phyloP scores from a whole-genome alignment of 1,139 yeast genomes.

The Candida smagusa region DNA sequence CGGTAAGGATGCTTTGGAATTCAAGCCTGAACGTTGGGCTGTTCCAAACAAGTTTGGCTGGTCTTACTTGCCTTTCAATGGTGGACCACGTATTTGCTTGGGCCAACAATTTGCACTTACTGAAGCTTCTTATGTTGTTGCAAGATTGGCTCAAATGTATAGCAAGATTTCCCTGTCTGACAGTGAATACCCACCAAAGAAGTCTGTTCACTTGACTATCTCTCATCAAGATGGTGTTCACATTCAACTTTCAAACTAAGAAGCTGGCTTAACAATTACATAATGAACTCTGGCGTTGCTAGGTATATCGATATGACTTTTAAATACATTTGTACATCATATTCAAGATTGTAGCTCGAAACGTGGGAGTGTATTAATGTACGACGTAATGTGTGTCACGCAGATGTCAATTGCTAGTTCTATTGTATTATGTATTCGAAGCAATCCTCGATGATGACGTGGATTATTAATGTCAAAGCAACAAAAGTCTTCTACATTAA shows the following conservation, averaged over 20 bases:
- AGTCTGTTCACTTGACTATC: conserved; percentile 33
- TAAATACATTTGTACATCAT: too few species aligned
- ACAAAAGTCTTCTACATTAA: too few species aligned
- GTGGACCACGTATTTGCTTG: conserved; percentile 44
- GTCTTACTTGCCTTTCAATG: conserved; percentile 45
- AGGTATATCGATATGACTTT: too few species aligned
- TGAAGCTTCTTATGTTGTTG: conserved; percentile 35
- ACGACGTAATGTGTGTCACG: too few species aligned
- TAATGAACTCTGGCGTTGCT: too few species aligned
- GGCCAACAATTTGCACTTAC: conserved; percentile 48
- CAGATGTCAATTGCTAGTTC: too few species aligned
- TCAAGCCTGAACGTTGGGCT: conserved; percentile 25
- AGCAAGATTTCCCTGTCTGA: conserved; percentile 28
- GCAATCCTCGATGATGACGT: too few species aligned
- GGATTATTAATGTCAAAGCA: too few species aligned
- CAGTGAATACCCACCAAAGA: conserved; percentile 27
- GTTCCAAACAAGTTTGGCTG: conserved; percentile 31
- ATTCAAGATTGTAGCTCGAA: too few species aligned
- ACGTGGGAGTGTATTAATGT: too few species aligned
- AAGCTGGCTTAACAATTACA: conserved; percentile 1
- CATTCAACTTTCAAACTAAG: conserved; percentile 3
- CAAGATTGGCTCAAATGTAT: conserved; percentile 29
- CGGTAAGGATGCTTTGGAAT: conserved; percentile 21
- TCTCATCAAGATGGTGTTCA: conserved; percentile 28
- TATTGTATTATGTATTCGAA: too few species aligned